These are phyloP conservation scores for Cryphonectria naterciae DNA, from an alignment of 2,329 filamentous ascomycete species.

Conservation along the genomic window DNA sequence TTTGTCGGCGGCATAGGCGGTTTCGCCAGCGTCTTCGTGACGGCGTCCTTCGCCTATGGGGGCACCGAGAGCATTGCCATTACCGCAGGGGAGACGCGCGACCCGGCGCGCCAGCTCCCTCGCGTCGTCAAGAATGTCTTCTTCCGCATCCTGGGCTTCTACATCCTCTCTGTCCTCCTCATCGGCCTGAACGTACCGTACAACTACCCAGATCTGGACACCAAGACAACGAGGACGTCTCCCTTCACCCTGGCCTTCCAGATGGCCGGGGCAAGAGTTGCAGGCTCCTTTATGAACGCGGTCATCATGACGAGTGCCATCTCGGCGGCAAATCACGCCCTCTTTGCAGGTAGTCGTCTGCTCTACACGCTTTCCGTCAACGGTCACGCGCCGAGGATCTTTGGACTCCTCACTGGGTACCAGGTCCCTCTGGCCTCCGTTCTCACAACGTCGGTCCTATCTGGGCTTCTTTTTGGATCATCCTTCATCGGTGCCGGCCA, in stretches of 20 bases:
- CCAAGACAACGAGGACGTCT: slow-evolving; percentile 48
- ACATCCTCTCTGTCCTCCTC: slow-evolving; percentile 54
- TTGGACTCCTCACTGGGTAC: slow-evolving; percentile 54
- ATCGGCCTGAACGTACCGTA: slow-evolving; percentile 65
- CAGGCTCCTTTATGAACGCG: slow-evolving; percentile 63
- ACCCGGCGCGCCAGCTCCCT: slow-evolving; percentile 64
- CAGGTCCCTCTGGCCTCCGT: slow-evolving; percentile 59
- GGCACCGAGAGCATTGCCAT: slow-evolving; percentile 69
- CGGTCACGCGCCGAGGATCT: slow-evolving; percentile 59
- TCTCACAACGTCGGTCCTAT: slow-evolving; percentile 56
- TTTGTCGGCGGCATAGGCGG: slow-evolving; percentile 69
- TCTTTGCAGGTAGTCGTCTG: slow-evolving; percentile 60
- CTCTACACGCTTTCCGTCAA: slow-evolving; percentile 61
- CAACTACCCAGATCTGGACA: slow-evolving; percentile 49
- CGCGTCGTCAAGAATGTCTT: slow-evolving; percentile 68
- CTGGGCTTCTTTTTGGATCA: slow-evolving; percentile 65
- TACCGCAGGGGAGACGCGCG: slow-evolving; percentile 67
- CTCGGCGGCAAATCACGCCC: slow-evolving; percentile 61
- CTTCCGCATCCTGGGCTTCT: slow-evolving; percentile 64
- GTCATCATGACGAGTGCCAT: slow-evolving; percentile 63
- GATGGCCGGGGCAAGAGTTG: slow-evolving; percentile 56
- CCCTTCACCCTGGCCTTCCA: slow-evolving; percentile 71
- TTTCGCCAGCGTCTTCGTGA: slow-evolving; percentile 67
- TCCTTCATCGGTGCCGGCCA: slow-evolving; percentile 69
- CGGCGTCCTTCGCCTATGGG: slow-evolving; percentile 64